Evolutionary conservation across 352 stramenopile genomes (phyloP).

Genomic region (Blastocystis sp.): DNA sequence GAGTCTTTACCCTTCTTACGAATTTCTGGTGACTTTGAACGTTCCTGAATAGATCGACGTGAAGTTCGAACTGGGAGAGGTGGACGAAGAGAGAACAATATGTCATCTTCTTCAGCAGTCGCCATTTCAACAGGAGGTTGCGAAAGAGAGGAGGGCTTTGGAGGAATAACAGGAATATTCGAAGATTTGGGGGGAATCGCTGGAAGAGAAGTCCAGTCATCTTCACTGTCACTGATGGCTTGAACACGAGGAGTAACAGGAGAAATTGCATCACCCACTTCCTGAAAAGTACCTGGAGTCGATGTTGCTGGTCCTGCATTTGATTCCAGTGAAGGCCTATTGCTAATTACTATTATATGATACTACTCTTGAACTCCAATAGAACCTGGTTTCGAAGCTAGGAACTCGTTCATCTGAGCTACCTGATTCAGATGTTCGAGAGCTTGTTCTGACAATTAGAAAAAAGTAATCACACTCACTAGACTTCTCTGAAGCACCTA

Average conservation of each 20-base stretch:
- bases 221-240: conserved; percentile 17
- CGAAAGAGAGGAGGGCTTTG: not conserved
- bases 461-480: not conserved
- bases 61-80: no score
- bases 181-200: not conserved
- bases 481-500: no score
- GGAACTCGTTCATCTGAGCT: not conserved
- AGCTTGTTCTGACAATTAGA: not conserved
- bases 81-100: not conserved
- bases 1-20: not conserved
- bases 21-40: not conserved
- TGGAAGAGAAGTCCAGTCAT: not conserved
- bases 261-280: not conserved
- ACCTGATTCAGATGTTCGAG: not conserved
- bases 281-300: not conserved
- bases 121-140: not conserved
- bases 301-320: not conserved
- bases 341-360: not conserved
- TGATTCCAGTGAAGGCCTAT: not conserved
- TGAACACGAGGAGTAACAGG: not conserved
- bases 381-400: not conserved
- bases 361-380: not conserved
- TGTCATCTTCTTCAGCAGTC: not conserved
- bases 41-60: no score
- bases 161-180: not conserved